Base-by-base conservation (phyloP, 352 stramenopile genomes). In the Phytophthora megakarya region DNA sequence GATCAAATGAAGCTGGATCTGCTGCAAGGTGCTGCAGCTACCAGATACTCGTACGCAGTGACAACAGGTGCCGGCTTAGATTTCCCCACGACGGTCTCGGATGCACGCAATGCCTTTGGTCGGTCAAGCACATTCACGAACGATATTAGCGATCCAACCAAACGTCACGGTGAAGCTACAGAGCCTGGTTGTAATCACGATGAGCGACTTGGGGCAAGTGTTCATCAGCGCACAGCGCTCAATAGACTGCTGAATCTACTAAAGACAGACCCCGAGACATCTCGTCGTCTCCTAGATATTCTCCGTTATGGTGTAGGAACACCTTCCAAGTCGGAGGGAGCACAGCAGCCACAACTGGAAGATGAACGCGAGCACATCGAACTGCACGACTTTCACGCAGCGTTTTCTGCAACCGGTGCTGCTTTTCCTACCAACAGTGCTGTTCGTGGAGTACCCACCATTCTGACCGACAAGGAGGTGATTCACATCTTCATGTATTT, bases 401-500 rank as follows among this genome's bases (percentile, higher is more conserved):
- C 38, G 0, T 69, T 84, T 35, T 44, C n/a, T 23, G 50, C n/a
- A 15, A 35, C 50, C n/a, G 50, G 65, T 26, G 40, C 46, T 8
- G 47, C 46, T 42, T 26, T 69, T 6, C 32, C 47, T 30, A 21
- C 40, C 12, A 35, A 39, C 16, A 71, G 40, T 28, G 32, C 40
- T 13, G 19, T 50, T 13, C 18, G 46, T 44, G 46, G 43, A 21
- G 6, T 75, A 11, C 63, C 67, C 21, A 42, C 26, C 33, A 48
- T 60, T 22, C 38, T 87, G 21, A 70, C 58, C 1, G 76, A 90
- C 37, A 73, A 73, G 23, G 84, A 93, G 28, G 70, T 74, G 30
- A 88, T 91, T 61, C 82, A 91, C 55, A 76, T 81, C 13, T 93
- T 93, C 73, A 93, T 93, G 84, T 70, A 85, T 61, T 91, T 91